A percentile compares a stretch with the other conserved stretches of the same genome.
Conservation (phyloP, 768 basidiomycete species). For the Boletellus sp. region DNA sequence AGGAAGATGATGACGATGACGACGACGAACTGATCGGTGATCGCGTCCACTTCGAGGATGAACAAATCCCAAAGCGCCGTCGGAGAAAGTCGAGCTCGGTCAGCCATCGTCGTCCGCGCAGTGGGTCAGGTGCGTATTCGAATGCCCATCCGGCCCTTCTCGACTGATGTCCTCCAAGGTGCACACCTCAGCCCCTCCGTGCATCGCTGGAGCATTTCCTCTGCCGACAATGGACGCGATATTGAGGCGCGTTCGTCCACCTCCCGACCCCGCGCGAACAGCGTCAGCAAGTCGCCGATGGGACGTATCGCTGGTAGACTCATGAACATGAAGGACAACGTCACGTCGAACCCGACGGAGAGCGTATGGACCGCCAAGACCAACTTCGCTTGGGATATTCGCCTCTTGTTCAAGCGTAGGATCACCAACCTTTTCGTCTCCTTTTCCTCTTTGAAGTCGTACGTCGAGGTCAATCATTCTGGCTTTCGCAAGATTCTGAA, state of each 20-base stretch:
- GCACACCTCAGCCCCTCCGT: constrained; percentile 4
- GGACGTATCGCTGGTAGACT: constrained; percentile 45
- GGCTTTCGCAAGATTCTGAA: constrained; percentile 95
- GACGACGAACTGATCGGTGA: constrained; percentile 37
- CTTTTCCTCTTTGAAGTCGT: constrained; percentile 74
- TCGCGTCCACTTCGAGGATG: constrained; percentile 26
- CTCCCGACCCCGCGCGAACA: constrained; percentile 23
- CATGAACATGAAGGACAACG: constrained; percentile 49
- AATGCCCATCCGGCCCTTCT: neutral
- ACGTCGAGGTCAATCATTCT: constrained; percentile 87
- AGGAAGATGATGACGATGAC: too few species aligned
- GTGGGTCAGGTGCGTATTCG: constrained; percentile 17
- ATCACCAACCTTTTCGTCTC: constrained; percentile 81
- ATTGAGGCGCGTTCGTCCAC: constrained; percentile 26
- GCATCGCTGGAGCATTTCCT: constrained; percentile 44
- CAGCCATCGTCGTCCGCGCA: constrained; percentile 23
- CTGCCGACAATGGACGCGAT: constrained; percentile 38
- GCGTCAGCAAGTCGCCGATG: constrained; percentile 34
- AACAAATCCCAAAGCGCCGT: constrained; percentile 26
- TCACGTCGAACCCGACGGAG: constrained; percentile 41
- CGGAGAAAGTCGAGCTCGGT: constrained; percentile 36
- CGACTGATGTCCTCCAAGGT: constrained; percentile 9
- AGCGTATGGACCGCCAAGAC: constrained; percentile 75
- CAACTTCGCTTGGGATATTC: constrained; percentile 81
- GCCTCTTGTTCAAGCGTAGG: constrained; percentile 83